phyloP scores from a whole-genome alignment of 2,329 filamentous ascomycete species.

The Xylariales sp. region DNA sequence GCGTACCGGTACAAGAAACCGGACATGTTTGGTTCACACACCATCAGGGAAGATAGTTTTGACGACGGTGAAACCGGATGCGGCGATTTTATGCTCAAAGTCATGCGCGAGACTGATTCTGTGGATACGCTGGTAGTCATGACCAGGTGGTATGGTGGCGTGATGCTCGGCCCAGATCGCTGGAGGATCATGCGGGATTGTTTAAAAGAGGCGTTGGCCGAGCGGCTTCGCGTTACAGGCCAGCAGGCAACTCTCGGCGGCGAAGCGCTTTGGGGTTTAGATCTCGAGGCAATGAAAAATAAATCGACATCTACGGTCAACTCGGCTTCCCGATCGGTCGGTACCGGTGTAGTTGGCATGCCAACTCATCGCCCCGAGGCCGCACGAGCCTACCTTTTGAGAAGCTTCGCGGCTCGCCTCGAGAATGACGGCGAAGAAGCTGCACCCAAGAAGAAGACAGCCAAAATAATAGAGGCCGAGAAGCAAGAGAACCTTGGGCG shows the following conservation, averaged over 20 bases:
- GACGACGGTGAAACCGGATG: slow-evolving; percentile 61
- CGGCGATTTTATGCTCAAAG: slow-evolving; percentile 50
- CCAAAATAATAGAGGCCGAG: slow-evolving; percentile 48
- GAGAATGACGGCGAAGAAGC: slow-evolving; percentile 10
- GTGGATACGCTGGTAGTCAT: slow-evolving; percentile 53
- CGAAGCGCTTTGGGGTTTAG: slow-evolving; percentile 58
- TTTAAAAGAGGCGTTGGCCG: slow-evolving; percentile 49
- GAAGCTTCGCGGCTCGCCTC: slow-evolving; percentile 50
- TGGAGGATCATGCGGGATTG: slow-evolving; percentile 60
- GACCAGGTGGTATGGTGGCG: slow-evolving; percentile 58
- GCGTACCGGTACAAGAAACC: slow-evolving; percentile 36
- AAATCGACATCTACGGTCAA: slow-evolving; percentile 23
- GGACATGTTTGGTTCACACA: slow-evolving; percentile 28
- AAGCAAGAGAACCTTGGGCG: slow-evolving; percentile 66
- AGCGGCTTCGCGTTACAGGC: slow-evolving; percentile 39
- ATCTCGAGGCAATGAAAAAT: slow-evolving; percentile 46
- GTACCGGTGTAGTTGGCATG: slow-evolving; percentile 45
- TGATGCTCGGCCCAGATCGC: slow-evolving; percentile 57
- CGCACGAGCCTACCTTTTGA: slow-evolving; percentile 55
- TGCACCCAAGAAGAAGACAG: slow-evolving; percentile 47
- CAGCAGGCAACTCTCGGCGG: slow-evolving; percentile 35
- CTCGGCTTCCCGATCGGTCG: slow-evolving; percentile 20
- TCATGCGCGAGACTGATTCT: slow-evolving; percentile 46
- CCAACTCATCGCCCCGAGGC: slow-evolving; percentile 71
- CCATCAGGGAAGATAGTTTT: slow-evolving; percentile 44